Evolutionary conservation across 441 rosid genomes (phyloP).

Genomic region (Viola pubescens): DNA sequence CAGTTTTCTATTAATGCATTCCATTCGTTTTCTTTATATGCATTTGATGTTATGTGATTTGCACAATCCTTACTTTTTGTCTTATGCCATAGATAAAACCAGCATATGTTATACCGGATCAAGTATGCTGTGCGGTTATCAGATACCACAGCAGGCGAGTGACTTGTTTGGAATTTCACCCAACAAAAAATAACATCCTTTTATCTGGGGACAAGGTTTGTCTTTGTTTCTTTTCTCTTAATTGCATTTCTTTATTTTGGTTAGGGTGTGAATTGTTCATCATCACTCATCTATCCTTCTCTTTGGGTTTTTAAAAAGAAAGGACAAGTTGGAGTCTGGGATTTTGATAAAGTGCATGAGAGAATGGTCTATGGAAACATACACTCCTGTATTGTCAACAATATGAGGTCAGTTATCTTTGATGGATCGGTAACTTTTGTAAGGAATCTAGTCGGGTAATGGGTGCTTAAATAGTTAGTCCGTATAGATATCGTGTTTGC

Average conservation of each 20-base stretch:
- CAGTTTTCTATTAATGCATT: too few species aligned
- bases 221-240: background rate
- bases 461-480: background rate
- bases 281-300: background rate
- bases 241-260: background rate
- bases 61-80: background rate
- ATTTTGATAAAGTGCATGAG: constrained; percentile 73
- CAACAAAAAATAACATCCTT: constrained; percentile 70
- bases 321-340: constrained; percentile 98
- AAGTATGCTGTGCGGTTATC: constrained; percentile 75
- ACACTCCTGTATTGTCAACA: constrained; percentile 78
- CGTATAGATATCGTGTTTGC: background rate
- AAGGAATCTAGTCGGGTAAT: background rate
- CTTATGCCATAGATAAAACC: constrained; percentile 49
- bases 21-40: too few species aligned
- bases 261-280: constrained; percentile 4
- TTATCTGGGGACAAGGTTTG: constrained; percentile 90
- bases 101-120: constrained; percentile 64
- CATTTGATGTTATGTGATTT: too few species aligned
- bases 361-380: constrained; percentile 74
- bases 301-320: constrained; percentile 36
- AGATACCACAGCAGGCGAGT: constrained; percentile 89
- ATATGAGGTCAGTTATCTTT: constrained; percentile 48
- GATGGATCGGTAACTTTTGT: background rate
- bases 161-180: constrained; percentile 91